Evolutionary conservation across 768 basidiomycete genomes (phyloP).

Genomic region (Candolleomyces eurysporus): DNA sequence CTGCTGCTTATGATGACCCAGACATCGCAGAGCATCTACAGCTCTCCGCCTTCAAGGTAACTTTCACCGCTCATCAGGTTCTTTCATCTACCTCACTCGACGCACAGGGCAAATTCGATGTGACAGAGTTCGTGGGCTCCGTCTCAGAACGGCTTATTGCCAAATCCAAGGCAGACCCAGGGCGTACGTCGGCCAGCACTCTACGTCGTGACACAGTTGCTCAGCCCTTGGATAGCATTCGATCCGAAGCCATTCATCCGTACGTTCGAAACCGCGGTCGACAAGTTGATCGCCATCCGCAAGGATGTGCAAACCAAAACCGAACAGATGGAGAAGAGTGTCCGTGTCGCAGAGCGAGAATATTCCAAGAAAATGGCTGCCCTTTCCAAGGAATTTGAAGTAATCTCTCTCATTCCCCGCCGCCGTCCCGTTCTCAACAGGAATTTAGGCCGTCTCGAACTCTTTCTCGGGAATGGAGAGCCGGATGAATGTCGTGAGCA

Average conservation of each 20-base stretch:
- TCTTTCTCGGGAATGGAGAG: constrained; percentile 90
- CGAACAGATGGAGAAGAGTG: constrained; percentile 90
- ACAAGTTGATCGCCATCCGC: constrained; percentile 80
- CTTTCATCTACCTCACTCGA: neutral
- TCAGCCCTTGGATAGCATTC: constrained; percentile 59
- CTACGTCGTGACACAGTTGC: neutral
- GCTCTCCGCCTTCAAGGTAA: constrained; percentile 56
- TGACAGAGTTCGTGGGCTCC: constrained; percentile 83
- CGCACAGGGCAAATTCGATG: constrained; percentile 81
- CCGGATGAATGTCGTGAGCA: constrained; percentile 89
- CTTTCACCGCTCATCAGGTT: neutral
- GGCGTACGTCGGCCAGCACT: constrained; percentile 48
- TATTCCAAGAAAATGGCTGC: constrained; percentile 95
- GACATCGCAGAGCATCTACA: constrained; percentile 51
- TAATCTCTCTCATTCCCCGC: constrained; percentile 24
- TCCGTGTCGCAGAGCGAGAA: constrained; percentile 84
- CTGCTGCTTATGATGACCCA: constrained; percentile 14
- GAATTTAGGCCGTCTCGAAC: constrained; percentile 71
- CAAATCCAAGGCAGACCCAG: constrained; percentile 79
- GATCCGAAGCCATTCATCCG: constrained; percentile 90
- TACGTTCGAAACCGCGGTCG: constrained; percentile 90
- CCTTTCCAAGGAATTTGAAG: constrained; percentile 91
- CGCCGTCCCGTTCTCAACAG: neutral
- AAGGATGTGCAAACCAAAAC: constrained; percentile 90
- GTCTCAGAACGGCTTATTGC: constrained; percentile 87